These are phyloP conservation scores for Dimargaris cristalligena DNA, from an alignment of 192 early-diverging fungal genomes.

Conservation along the genomic window DNA sequence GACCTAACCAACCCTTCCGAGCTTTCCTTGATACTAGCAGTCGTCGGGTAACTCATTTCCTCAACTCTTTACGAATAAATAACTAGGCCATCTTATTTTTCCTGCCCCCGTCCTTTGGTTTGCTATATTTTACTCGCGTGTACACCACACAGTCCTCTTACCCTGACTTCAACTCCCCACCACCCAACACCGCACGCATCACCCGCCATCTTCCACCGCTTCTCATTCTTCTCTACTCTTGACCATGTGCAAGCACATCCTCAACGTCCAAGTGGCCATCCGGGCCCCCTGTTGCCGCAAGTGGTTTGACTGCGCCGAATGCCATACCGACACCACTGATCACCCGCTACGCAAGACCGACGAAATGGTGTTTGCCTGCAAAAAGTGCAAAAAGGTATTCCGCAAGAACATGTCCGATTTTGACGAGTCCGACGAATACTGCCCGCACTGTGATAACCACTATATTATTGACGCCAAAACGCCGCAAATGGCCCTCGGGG, in stretches of 20 bases:
- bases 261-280: conserved; percentile 92
- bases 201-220: too few relatives aligned
- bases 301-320: conserved; percentile 97
- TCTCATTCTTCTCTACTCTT: too few relatives aligned
- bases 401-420: conserved; percentile 80
- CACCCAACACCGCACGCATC: too few relatives aligned
- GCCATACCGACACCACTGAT: conserved; percentile 65
- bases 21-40: too few relatives aligned
- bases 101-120: too few relatives aligned
- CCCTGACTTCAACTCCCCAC: too few relatives aligned
- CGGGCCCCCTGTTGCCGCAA: conserved; percentile 83
- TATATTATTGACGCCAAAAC: conserved; percentile 86
- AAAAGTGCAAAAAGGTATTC: conserved; percentile 98
- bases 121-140: too few relatives aligned
- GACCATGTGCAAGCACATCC: conserved; percentile 92
- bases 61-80: too few relatives aligned
- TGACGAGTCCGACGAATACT: conserved; percentile 92
- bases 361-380: conserved; percentile 95
- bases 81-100: too few relatives aligned
- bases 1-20: too few relatives aligned
- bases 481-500: conserved; percentile 62
- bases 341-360: conserved; percentile 60
- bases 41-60: too few relatives aligned
- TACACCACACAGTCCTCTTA: too few relatives aligned
- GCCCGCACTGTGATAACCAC: conserved; percentile 97